Conservation (phyloP, 441 rosid species). For the Biscutella laevigata region DNA sequence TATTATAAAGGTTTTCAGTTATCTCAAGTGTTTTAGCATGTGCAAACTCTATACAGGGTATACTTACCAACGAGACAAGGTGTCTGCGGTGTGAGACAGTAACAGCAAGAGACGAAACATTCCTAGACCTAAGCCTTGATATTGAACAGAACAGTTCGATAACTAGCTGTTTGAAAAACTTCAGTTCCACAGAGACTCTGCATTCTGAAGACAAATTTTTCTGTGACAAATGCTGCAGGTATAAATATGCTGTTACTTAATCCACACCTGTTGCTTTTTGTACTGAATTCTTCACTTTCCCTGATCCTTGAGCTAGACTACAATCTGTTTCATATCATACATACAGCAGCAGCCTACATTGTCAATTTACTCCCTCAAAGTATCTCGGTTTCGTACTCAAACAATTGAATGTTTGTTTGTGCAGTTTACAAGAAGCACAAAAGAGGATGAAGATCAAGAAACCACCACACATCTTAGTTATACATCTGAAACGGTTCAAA, state of each 20-base stretch:
- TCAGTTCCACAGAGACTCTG: conserved; percentile 89
- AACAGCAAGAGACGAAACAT: conserved; percentile 87
- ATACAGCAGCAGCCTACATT: not conserved
- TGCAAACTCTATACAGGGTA: conserved; percentile 47
- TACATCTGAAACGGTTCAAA: conserved; percentile 79
- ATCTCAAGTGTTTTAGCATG: not conserved
- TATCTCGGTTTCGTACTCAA: not conserved
- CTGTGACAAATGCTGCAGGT: conserved; percentile 98
- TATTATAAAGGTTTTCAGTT: not conserved
- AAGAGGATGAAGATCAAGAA: conserved; percentile 96
- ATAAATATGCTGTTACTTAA: not conserved
- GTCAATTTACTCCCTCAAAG: not conserved
- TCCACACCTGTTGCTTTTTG: not conserved
- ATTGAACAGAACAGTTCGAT: conserved; percentile 93
- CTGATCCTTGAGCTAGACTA: not conserved
- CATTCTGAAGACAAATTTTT: conserved; percentile 89
- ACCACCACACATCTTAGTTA: conserved; percentile 76
- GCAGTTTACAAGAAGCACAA: conserved; percentile 93
- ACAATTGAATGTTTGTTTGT: not conserved
- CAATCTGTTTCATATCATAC: not conserved
- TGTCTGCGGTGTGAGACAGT: conserved; percentile 91
- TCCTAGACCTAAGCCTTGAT: conserved; percentile 88
- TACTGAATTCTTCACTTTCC: not conserved
- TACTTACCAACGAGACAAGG: conserved; percentile 85
- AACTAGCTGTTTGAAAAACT: conserved; percentile 90